Evolutionary conservation across 106 monocot genomes (phyloP).

Genomic region (Chionographis japonica): DNA sequence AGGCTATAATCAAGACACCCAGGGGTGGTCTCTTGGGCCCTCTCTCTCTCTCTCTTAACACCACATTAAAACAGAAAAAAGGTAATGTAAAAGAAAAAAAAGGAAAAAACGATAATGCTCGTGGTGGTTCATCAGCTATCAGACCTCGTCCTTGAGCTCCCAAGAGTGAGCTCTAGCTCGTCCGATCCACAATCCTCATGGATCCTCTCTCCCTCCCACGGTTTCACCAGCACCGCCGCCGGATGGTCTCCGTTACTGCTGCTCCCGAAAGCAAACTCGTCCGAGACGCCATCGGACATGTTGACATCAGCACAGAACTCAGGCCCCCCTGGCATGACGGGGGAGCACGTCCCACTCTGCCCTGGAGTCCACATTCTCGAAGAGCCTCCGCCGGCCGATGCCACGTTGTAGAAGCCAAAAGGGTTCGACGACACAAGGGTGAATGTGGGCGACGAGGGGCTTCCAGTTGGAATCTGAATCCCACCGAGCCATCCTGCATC

Average conservation of each 20-base stretch:
- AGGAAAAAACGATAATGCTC: no score
- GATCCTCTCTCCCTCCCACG: constrained; percentile 69
- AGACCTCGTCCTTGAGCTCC: constrained; percentile 36
- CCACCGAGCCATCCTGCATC: constrained; percentile 33
- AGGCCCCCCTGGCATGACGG: constrained; percentile 11
- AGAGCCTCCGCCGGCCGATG: constrained; percentile 13
- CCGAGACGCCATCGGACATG: constrained; percentile 15
- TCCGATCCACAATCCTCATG: constrained; percentile 53
- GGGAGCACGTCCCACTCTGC: constrained; percentile 49
- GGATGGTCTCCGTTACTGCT: constrained; percentile 16
- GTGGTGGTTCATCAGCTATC: constrained; percentile 8
- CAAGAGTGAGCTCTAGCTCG: constrained; percentile 58
- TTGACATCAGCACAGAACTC: constrained; percentile 2
- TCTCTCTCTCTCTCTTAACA: no score
- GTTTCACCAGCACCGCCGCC: constrained; percentile 32
- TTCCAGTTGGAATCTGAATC: constrained; percentile 18
- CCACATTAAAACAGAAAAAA: no score
- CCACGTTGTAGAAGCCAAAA: constrained; percentile 27
- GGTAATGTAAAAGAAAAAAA: no score
- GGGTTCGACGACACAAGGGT: constrained; percentile 46
- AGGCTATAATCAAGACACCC: no score
- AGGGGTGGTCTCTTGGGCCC: no score
- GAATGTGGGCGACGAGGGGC: constrained; percentile 54
- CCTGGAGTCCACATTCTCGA: constrained; percentile 52
- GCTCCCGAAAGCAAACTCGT: constrained; percentile 44